Base-by-base conservation (phyloP, 129 eudicot species). In the Ambrosia trifida region DNA sequence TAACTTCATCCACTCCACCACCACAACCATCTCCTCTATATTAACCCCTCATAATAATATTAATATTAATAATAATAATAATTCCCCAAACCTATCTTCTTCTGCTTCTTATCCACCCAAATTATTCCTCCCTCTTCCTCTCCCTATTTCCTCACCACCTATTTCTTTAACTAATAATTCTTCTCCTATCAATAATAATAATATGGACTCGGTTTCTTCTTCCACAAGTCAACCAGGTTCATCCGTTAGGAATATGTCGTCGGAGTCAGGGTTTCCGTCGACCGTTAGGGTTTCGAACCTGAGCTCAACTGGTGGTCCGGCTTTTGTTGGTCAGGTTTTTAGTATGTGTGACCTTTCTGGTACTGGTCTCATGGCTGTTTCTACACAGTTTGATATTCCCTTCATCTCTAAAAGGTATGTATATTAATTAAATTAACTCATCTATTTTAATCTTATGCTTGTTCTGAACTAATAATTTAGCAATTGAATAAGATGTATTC, bases 321-420 rank as follows among this genome's bases (percentile, higher is more conserved):
- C 98, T 2, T 92, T 92, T 86, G 96, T 86, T 28, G 98, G 98
- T 9, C 96, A 87, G 86, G 98, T 92, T 41, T 92, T 92, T 76
- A 87, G 91, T 77, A 89, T 92, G 98, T 89, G 96, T 73, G 98
- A 92, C 78, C 82, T 89, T 64, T 85, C 96, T 13, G 95, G 98
- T 12, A 87, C 96, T 16, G 91, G 96, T 72, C 88, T 92, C 12
- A 89, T 92, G 91, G 96, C 96, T 41, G 96, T 89, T 16, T 86
- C 96, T 8, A 83, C 95, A 18, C 95, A 92, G 36, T 86, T 89
- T 56, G 89, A 92, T 35, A 81, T 92, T n/a, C 96, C 98, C 47
- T 89, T 89, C 60, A 46, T 89, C 31, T 85, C 98, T 35, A 73
- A 89, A 69, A 92, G 96, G 98, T 92, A 70, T 16, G 8, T 38